A percentile compares a stretch with the other conserved stretches of the same genome.
These are phyloP conservation scores for Chaetomium olivaceum DNA, from an alignment of 2,329 filamentous ascomycete genomes.

Conservation along the genomic window DNA sequence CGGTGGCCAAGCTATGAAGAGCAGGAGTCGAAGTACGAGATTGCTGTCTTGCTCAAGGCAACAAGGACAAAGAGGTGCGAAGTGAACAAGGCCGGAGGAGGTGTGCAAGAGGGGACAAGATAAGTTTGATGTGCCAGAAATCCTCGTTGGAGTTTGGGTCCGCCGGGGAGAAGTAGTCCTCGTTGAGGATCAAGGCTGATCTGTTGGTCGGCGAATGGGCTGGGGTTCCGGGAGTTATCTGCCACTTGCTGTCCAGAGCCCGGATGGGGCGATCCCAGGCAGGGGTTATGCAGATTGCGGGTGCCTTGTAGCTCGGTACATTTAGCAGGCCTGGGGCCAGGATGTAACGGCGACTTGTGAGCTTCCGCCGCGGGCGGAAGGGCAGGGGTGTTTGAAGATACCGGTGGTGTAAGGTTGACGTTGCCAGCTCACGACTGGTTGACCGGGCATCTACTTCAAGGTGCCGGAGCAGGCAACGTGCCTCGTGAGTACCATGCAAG, in stretches of 20 bases:
- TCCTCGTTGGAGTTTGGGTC: slow-evolving; percentile 8
- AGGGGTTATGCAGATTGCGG: slow-evolving; percentile 23
- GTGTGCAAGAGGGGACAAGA: slow-evolving; percentile 11
- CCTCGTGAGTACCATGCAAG: slow-evolving; percentile 20
- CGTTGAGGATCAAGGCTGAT: slow-evolving; percentile 7
- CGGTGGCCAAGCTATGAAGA: slow-evolving; percentile 6
- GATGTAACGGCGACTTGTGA: slow-evolving; percentile 17
- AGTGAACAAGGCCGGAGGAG: slow-evolving; percentile 9
- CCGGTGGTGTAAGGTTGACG: slow-evolving; percentile 25
- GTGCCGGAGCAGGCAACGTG: slow-evolving; percentile 20
- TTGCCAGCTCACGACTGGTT: slow-evolving; percentile 31
- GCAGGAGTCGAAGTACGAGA: not conserved
- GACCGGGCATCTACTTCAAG: slow-evolving; percentile 24
- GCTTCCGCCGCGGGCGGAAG: slow-evolving; percentile 18
- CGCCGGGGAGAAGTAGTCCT: slow-evolving; percentile 17
- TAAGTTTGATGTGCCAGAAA: slow-evolving; percentile 23
- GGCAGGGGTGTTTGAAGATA: slow-evolving; percentile 10
- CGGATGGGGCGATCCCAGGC: slow-evolving; percentile 27
- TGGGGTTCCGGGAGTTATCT: slow-evolving; percentile 22
- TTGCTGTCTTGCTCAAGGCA: slow-evolving; percentile 9
- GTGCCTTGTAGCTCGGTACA: slow-evolving; percentile 20
- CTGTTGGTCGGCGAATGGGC: slow-evolving; percentile 26
- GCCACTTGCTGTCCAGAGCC: slow-evolving; percentile 22
- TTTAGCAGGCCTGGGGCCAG: slow-evolving; percentile 5
- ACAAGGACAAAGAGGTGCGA: slow-evolving; percentile 18